These are phyloP conservation scores for Yamadazyma membranifaciens DNA, from an alignment of 1,139 yeast genomes.

Conservation along the genomic window DNA sequence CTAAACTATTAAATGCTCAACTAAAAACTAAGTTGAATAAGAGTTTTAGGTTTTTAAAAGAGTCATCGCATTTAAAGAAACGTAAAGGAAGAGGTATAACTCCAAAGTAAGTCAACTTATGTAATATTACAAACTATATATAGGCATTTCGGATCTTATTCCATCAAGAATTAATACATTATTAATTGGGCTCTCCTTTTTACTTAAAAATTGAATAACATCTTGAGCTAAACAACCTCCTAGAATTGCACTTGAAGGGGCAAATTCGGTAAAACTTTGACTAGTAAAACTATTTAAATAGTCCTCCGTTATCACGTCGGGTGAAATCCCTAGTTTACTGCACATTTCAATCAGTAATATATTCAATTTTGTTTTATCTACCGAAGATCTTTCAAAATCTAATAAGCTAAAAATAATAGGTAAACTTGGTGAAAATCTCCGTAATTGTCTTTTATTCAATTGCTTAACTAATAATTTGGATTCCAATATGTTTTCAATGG, in stretches of 20 bases:
- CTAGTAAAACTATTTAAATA: constrained; percentile 38
- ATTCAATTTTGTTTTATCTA: constrained; percentile 33
- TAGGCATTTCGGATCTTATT: constrained; percentile 68
- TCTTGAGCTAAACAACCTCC: constrained; percentile 95
- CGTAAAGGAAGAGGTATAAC: constrained; percentile 43
- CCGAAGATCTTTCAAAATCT: constrained; percentile 30
- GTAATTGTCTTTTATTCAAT: constrained; percentile 54
- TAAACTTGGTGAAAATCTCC: constrained; percentile 56
- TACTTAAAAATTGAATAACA: constrained; percentile 76
- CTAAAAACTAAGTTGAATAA: constrained; percentile 32
- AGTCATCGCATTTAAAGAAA: constrained; percentile 44
- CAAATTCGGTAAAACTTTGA: constrained; percentile 67
- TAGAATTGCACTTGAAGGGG: constrained; percentile 83
- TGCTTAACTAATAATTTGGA: constrained; percentile 42
- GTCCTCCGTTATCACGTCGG: constrained; percentile 33
- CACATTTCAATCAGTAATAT: constrained; percentile 24
- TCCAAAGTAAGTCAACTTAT: constrained; percentile 20
- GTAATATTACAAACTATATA: constrained; percentile 46
- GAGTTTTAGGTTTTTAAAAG: constrained; percentile 36
- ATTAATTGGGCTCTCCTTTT: constrained; percentile 77
- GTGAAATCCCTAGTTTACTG: constrained; percentile 34
- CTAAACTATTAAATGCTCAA: constrained; percentile 22
- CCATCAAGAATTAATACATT: constrained; percentile 81
- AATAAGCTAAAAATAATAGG: constrained; percentile 63
- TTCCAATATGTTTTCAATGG: constrained; percentile 29